Percentiles rank a stretch among this genome's conserved stretches.
phyloP scores from a whole-genome alignment of 2,329 filamentous ascomycete species.

The Mollisiaceae sp. region DNA sequence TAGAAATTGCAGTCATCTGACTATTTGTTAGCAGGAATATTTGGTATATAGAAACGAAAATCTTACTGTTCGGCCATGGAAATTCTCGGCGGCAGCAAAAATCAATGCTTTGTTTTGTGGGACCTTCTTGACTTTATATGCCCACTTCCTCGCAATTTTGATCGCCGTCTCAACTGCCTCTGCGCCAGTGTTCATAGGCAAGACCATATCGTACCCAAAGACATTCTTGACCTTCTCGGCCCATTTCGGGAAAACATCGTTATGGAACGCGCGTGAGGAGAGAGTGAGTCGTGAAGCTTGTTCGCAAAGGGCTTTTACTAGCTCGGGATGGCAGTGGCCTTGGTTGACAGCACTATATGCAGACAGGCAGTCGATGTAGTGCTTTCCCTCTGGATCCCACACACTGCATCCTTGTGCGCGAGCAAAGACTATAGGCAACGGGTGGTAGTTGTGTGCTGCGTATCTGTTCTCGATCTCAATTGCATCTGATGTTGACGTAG shows the following conservation, averaged over 20 bases:
- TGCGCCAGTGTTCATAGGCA: constrained; percentile 98
- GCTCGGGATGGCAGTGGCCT: constrained; percentile 95
- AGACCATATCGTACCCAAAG: constrained; percentile 96
- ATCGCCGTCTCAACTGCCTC: constrained; percentile 96
- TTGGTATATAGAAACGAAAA: not conserved
- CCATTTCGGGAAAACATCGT: constrained; percentile 96
- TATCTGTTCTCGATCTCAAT: constrained; percentile 81
- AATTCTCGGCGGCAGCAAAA: constrained; percentile 88
- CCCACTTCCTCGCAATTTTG: constrained; percentile 97
- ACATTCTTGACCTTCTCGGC: constrained; percentile 87
- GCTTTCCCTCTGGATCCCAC: constrained; percentile 94
- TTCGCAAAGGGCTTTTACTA: constrained; percentile 86
- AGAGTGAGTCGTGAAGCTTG: constrained; percentile 90
- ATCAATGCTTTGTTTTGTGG: constrained; percentile 82
- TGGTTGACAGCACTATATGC: constrained; percentile 99
- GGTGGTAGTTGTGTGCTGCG: constrained; percentile 99
- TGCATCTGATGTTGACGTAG: constrained; percentile 77
- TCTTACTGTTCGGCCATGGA: constrained; percentile 91
- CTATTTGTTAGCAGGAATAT: constrained; percentile 14
- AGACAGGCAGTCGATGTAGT: constrained; percentile 97
- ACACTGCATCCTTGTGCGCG: constrained; percentile 84
- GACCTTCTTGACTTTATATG: constrained; percentile 94
- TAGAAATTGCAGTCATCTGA: constrained; percentile 88
- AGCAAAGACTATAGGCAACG: constrained; percentile 91
- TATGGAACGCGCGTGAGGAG: constrained; percentile 95